phyloP scores from a whole-genome alignment of 2,329 filamentous ascomycete species.

The Chaetomium strumarium region DNA sequence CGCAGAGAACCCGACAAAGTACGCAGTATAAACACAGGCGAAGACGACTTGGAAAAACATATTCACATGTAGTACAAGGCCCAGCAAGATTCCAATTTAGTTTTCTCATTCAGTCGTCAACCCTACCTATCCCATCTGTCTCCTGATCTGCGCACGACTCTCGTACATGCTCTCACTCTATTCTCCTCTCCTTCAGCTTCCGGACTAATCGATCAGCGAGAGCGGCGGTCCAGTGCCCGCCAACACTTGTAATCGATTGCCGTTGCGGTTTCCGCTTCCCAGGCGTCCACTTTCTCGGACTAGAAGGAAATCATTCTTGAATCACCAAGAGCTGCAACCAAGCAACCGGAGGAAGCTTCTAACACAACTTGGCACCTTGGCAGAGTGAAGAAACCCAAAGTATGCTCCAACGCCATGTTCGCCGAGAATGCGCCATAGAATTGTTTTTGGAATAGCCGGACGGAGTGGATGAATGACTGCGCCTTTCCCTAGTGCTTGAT shows the following conservation, averaged over 20 bases:
- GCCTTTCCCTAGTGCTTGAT: background rate
- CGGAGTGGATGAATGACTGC: constrained; percentile 5
- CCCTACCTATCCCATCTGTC: constrained; percentile 5
- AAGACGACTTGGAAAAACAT: too few relatives aligned
- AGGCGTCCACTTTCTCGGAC: background rate
- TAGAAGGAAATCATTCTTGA: constrained; percentile 9
- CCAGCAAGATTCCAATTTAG: constrained; percentile 12
- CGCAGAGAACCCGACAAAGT: background rate
- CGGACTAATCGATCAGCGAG: background rate
- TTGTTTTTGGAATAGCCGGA: background rate
- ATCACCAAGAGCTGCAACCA: constrained; percentile 12
- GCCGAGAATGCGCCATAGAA: constrained; percentile 1
- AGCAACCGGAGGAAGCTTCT: background rate
- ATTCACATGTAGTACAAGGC: background rate
- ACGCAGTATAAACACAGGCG: background rate
- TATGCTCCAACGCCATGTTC: constrained; percentile 7
- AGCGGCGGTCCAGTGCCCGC: background rate
- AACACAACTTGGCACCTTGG: constrained; percentile 3
- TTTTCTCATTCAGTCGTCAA: constrained; percentile 19
- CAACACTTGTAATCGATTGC: background rate
- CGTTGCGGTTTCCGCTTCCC: background rate
- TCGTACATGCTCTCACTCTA: background rate
- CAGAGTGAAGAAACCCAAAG: background rate
- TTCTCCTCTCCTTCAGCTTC: background rate
- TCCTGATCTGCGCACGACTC: background rate